Evolutionary conservation across 805 yeast species (phyloP), one percentile per base, ranked within the genome.

Genomic region (Candida saitoana): DNA sequence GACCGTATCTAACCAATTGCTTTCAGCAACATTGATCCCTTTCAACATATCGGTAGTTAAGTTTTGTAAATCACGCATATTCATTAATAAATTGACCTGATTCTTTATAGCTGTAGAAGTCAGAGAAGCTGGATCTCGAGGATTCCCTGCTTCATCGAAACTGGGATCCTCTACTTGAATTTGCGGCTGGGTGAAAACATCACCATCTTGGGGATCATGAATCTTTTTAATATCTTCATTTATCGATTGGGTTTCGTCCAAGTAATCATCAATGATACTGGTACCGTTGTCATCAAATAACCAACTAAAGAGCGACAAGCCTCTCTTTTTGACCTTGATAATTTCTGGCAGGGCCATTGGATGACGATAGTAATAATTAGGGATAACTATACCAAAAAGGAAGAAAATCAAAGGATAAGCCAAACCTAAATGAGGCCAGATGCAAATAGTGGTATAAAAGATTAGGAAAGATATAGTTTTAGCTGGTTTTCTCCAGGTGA

Each of bases 401-500:
- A 86, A 36, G 38, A 67, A 70, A 2, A 83, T 45, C 29, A 83
- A 50, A 0, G 96, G 96, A 24, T 81, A 68, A 1, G 80, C 70
- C 30, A 84, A 59, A 9, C 87, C 65, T 38, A 84, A 60, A 55
- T 80, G 80, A 0, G 96, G 96, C 64, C 84, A 76, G 27, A 82
- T 59, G 51, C 93, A 84, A 1, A 82, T 65, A 45, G 79, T 70
- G 0, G 96, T 82, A 49, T 84, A 81, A 1, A 79, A 47, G 4
- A 82, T 64, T 41, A 87, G 60, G 17, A 68, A 56, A 0, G 83
- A 67, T 4, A 89, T 48, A 0, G 96, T 89, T 46, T 79, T 74
- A 0, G 85, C 69, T 0, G 95, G 90, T 19, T 73, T 69, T 45
- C 80, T 77, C 97, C 97, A 90, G 3, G 86, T 76, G 18, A 87